Conservation (phyloP, 1,284 basidiomycete species). For the Stygiomarasmius scandens region DNA sequence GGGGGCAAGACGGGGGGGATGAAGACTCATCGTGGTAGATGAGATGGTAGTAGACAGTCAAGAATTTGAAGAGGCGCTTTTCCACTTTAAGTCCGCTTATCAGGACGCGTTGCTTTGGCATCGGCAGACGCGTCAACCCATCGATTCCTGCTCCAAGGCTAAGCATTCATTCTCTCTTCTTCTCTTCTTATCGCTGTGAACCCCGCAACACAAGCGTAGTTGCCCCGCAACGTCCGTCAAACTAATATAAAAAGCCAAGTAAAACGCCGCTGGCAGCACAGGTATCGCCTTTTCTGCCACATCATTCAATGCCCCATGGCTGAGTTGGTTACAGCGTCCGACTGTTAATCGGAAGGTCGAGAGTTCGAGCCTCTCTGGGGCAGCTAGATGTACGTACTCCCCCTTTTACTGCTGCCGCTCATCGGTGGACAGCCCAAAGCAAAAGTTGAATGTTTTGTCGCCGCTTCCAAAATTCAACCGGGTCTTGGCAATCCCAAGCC, state of each 20-base stretch:
- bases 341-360: conserved; percentile 54
- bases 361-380: conserved; percentile 17
- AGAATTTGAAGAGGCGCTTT: too few relatives aligned
- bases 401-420: too few relatives aligned
- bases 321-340: conserved; percentile 84
- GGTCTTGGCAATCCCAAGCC: too few relatives aligned
- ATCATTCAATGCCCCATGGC: conserved; percentile 65
- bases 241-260: not conserved
- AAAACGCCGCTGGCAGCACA: not conserved
- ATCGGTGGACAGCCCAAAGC: too few relatives aligned
- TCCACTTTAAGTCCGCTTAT: too few relatives aligned
- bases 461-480: too few relatives aligned
- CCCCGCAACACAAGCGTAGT: conserved; percentile 16
- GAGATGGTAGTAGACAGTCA: not conserved
- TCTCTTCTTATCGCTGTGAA: not conserved
- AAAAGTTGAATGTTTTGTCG: too few relatives aligned
- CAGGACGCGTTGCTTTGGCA: too few relatives aligned
- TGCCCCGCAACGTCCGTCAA: not conserved
- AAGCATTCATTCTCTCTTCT: too few relatives aligned
- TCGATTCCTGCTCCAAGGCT: too few relatives aligned
- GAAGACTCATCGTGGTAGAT: conserved; percentile 47
- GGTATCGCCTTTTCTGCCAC: not conserved
- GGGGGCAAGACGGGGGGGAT: conserved; percentile 72
- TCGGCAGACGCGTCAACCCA: too few relatives aligned
- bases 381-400: conserved; percentile 21